Base-by-base conservation (phyloP, 2,329 filamentous ascomycete genomes). In the Tolypocladium inflatum region DNA sequence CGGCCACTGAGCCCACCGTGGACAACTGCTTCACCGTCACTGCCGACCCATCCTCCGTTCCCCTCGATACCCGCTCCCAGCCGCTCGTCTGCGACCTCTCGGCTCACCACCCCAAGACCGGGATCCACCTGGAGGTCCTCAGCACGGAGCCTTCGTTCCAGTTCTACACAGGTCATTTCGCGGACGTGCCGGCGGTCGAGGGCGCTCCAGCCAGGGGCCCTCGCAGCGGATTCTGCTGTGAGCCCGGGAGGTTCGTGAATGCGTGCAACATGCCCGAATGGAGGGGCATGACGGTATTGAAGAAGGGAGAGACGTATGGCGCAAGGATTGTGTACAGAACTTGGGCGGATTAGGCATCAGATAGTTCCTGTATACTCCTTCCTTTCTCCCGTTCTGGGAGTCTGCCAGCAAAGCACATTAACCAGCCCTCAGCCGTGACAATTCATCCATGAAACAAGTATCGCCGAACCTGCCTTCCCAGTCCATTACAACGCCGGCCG, bases 101-200 rank as follows among this genome's bases (percentile, higher is more conserved):
- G 30, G 89, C 94, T 59, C 82, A 82, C 71, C 90, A 97, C 71
- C 84, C 90, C 7, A 78, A 78, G 55, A 88, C 86, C 35, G 84
- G 85, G 62, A 80, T 97, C 63, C 88, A 95, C 70, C 84, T 97
- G 55, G 90, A 97, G 73, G 88, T 96, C 7, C 78, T 85, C 67
- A 94, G 90, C 77, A 97, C 93, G 0, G 93, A 97, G 78, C 94
- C 94, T 0, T 90, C 91, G 0, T 97, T 97, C 79, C 93, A 97
- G 73, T 96, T 97, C 76, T 97, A 97, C 75, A 95, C 91, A 0
- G 94, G 93, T 63, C 87, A 89, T 68, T 87, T 86, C 68, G 91
- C 95, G 63, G 77, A 94, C 65, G 87, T 96, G 15, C 87, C 89
- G 0, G 87, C 77, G 37, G 78, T 85, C 4, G 80, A 78, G n/a